These are phyloP conservation scores for Globisporangium paroecandrum DNA, from an alignment of 352 stramenopile species.

Conservation along the genomic window DNA sequence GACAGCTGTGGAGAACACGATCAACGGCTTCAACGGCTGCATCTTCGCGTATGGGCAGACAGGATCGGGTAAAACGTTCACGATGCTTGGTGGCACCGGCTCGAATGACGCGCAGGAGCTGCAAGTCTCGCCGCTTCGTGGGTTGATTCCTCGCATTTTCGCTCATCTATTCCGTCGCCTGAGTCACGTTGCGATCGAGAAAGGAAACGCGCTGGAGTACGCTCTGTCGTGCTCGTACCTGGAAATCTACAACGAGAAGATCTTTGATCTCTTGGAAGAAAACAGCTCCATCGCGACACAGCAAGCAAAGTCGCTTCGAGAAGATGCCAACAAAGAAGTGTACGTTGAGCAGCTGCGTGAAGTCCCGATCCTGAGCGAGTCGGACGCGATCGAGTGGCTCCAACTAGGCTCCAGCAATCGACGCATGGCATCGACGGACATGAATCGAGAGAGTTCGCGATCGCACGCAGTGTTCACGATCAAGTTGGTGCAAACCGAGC, in stretches of 20 bases:
- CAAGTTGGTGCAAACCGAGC: conserved; percentile 84
- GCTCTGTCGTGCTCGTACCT: conserved; percentile 81
- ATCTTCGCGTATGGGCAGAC: conserved; percentile 91
- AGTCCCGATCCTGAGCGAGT: conserved; percentile 53
- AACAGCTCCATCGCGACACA: conserved; percentile 32
- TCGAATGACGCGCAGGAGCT: conserved; percentile 39
- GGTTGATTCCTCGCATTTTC: conserved; percentile 82
- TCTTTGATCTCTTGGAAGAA: conserved; percentile 83
- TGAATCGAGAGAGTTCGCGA: conserved; percentile 96
- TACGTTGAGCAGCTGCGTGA: conserved; percentile 82
- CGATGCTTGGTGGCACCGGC: conserved; percentile 64
- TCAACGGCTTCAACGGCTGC: conserved; percentile 86
- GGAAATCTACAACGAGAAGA: conserved; percentile 91
- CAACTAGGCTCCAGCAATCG: conserved; percentile 81
- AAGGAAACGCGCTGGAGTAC: conserved; percentile 52
- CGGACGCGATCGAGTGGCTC: conserved; percentile 72
- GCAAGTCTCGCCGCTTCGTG: conserved; percentile 46
- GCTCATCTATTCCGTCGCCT: conserved; percentile 75
- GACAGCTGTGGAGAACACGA: conserved; percentile 74
- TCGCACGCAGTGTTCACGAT: conserved; percentile 98
- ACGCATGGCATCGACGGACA: conserved; percentile 94
- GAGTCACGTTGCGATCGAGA: conserved; percentile 35
- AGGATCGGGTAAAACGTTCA: conserved; percentile 87
- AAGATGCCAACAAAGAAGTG: conserved; percentile 71
- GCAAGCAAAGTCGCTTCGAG: conserved; percentile 67